phyloP scores from a whole-genome alignment of 1,284 basidiomycete species.

The Naganishia sp. region DNA sequence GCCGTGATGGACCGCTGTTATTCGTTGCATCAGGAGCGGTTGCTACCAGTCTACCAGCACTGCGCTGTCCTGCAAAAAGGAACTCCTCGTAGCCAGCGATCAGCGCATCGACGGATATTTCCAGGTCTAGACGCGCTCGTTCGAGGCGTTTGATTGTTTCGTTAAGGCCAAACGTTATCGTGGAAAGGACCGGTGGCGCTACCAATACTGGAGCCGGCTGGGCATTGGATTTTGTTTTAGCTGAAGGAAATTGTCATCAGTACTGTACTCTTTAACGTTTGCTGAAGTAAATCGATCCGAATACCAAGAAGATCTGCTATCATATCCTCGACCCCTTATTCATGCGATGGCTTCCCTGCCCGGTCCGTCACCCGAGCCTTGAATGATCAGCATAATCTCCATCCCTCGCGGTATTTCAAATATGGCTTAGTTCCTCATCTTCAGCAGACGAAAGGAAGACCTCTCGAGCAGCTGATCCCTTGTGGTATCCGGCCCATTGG shows the following conservation, averaged over 20 bases:
- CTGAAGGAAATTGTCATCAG: not conserved
- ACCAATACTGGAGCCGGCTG: not conserved
- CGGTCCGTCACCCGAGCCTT: too few relatives aligned
- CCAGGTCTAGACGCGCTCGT: conserved; percentile 56
- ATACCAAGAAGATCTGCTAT: too few relatives aligned
- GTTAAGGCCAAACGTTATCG: conserved; percentile 73
- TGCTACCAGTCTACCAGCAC: not conserved
- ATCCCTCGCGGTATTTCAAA: too few relatives aligned
- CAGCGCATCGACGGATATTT: conserved; percentile 15
- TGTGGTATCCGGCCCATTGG: too few relatives aligned
- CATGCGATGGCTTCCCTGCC: too few relatives aligned
- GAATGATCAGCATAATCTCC: too few relatives aligned
- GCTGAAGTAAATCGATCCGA: too few relatives aligned
- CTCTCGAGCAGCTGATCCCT: too few relatives aligned
- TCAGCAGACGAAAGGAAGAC: too few relatives aligned
- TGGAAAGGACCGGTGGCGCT: conserved; percentile 53
- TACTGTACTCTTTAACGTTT: not conserved
- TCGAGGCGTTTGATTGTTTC: conserved; percentile 76
- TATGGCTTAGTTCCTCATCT: too few relatives aligned
- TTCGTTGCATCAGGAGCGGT: not conserved
- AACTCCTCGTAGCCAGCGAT: conserved; percentile 6
- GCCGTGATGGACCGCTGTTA: not conserved
- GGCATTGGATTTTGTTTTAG: not conserved
- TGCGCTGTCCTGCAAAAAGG: not conserved
- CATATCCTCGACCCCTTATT: too few relatives aligned